Evolutionary conservation across 2,329 filamentous ascomycete genomes (phyloP).

Genomic region (Fusarium sp.): DNA sequence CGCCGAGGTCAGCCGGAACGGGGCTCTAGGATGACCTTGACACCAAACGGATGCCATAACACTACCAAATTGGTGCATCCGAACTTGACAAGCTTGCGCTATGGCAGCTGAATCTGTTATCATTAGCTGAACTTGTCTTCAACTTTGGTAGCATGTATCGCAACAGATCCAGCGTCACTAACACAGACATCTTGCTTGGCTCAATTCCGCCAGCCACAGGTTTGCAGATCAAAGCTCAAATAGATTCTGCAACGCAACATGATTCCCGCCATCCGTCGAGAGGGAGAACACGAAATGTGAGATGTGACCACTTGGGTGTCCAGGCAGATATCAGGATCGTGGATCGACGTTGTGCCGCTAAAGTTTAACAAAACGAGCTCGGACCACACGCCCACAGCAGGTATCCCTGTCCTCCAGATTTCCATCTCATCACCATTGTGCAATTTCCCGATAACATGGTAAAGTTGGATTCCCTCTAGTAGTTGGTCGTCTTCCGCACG

Average conservation of each 20-base stretch:
- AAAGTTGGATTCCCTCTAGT: slow-evolving; percentile 3
- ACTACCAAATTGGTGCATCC: neutral
- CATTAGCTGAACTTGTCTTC: neutral
- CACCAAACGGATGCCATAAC: neutral
- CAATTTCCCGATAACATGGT: slow-evolving; percentile 28
- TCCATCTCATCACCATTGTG: slow-evolving; percentile 5
- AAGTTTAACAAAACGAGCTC: slow-evolving; percentile 7
- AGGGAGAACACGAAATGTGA: neutral
- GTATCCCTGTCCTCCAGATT: slow-evolving; percentile 12
- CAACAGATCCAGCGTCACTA: slow-evolving; percentile 9
- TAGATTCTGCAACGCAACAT: slow-evolving; percentile 2
- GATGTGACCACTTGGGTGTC: slow-evolving; percentile 9
- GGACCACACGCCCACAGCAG: neutral
- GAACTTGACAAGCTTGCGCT: neutral
- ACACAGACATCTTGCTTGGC: neutral
- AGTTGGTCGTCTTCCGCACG: neutral
- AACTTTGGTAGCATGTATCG: neutral
- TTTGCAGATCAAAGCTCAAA: slow-evolving; percentile 16
- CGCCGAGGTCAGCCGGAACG: neutral
- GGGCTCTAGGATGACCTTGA: neutral
- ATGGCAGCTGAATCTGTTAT: neutral
- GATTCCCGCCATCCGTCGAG: neutral
- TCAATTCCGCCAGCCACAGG: slow-evolving; percentile 21
- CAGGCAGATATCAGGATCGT: slow-evolving; percentile 7
- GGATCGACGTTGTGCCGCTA: slow-evolving; percentile 19